Base-by-base conservation (phyloP, 352 stramenopile genomes). In the Globisporangium alternatum region DNA sequence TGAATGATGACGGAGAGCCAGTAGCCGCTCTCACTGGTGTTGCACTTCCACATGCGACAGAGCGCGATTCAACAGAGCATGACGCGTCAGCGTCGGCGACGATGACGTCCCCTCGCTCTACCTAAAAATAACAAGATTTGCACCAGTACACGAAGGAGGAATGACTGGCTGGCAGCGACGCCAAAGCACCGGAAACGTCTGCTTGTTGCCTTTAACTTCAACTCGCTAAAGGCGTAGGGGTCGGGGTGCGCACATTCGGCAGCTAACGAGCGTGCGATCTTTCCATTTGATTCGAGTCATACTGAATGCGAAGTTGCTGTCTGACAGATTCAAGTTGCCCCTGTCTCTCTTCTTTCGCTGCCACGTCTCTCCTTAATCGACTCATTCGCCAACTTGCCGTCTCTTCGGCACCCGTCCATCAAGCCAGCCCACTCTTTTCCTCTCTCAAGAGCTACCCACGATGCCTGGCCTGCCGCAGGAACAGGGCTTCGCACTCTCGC, bases 401-500 rank as follows among this genome's bases (percentile, higher is more conserved):
- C 57, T n/a, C 25, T 13, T 44, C 25, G 31, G 25, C 49, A 53
- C 21, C n/a, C 47, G 25, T 2, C 25, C 25, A 28, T 15, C 21
- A 53, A 12, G 28, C 21, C 47, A 19, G 21, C 45, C 21, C n/a
- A 7, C 43, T 55, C 31, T n/a, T 19, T 28, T 28, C 25, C 25
- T 31, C 25, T 58, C 52, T 22, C 33, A 21, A 35, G 22, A 19
- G 30, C 17, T 15, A 51, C 43, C n/a, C 39, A 30, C 4, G 19
- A 49, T 56, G 43, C 69, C 70, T 52, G 48, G 63, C 17, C 44
- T 77, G 2, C 68, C 70, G 12, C 54, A 65, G 47, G 67, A 77
- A 59, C 70, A 75, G 39, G 70, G 74, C 45, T 88, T 88, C 30
- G 61, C 78, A 49, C 66, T 76, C 57, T 79, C 74, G 53, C 61